A percentile compares a stretch with the other conserved stretches of the same genome.
Evolutionary conservation across 2,329 filamentous ascomycete genomes (phyloP).

Genomic region (Malbranchea zuffiana): DNA sequence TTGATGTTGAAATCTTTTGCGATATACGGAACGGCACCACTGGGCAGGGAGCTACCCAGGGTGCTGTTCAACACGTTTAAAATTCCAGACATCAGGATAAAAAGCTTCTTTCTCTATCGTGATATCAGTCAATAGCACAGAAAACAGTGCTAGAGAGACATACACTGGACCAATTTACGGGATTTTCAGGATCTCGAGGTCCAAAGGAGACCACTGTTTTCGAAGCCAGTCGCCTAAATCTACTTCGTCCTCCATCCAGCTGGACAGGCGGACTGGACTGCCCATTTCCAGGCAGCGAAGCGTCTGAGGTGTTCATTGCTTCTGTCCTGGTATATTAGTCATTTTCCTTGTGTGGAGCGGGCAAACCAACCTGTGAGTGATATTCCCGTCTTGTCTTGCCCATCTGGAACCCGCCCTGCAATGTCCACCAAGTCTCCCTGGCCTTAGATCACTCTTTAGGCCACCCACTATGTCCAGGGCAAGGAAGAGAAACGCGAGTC

Average conservation of each 20-base stretch:
- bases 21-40: slow-evolving; percentile 30
- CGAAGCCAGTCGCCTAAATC: slow-evolving; percentile 26
- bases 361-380: too few relatives aligned
- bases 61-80: slow-evolving; percentile 31
- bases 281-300: too few relatives aligned
- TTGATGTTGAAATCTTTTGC: slow-evolving; percentile 26
- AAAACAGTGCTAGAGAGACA: not conserved
- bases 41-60: slow-evolving; percentile 31
- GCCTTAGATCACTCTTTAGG: too few relatives aligned
- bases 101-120: slow-evolving; percentile 23
- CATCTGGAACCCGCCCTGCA: too few relatives aligned
- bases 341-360: too few relatives aligned
- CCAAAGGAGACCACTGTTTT: slow-evolving; percentile 29
- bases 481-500: too few relatives aligned
- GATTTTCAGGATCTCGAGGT: slow-evolving; percentile 26
- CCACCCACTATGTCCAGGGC: too few relatives aligned
- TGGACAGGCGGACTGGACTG: slow-evolving; percentile 6
- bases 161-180: slow-evolving; percentile 27
- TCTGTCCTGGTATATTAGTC: too few relatives aligned
- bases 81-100: slow-evolving; percentile 27
- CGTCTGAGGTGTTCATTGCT: too few relatives aligned
- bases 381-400: too few relatives aligned
- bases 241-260: too few relatives aligned
- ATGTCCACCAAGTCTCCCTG: too few relatives aligned
- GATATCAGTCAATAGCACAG: not conserved